These are phyloP conservation scores for Aeschynomene evenia DNA, from an alignment of 306 rosid species.

Conservation along the genomic window DNA sequence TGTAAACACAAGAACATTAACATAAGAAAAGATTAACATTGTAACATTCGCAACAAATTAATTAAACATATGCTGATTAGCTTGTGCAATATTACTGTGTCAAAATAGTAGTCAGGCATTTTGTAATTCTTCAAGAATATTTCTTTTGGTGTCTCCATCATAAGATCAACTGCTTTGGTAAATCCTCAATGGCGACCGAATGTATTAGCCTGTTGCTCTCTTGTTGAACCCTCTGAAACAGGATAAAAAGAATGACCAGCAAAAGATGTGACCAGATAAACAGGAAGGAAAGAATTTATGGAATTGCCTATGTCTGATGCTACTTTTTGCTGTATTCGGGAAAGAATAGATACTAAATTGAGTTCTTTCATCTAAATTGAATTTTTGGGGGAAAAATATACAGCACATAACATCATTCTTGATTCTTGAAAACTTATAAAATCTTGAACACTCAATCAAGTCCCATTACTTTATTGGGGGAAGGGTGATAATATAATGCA, in stretches of 20 bases:
- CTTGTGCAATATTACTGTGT: constrained; percentile 46
- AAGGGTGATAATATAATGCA: no score
- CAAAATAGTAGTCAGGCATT: constrained; percentile 90
- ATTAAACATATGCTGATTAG: constrained; percentile 21
- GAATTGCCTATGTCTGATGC: constrained; percentile 46
- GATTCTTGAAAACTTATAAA: no score
- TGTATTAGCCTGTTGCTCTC: constrained; percentile 59
- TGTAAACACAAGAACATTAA: neutral
- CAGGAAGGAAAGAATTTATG: neutral
- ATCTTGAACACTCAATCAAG: no score
- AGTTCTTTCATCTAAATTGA: no score
- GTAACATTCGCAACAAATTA: constrained; percentile 2
- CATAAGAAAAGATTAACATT: neutral
- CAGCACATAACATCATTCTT: no score
- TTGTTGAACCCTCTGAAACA: constrained; percentile 54
- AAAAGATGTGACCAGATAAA: constrained; percentile 14
- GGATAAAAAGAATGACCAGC: constrained; percentile 32
- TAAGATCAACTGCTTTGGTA: constrained; percentile 57
- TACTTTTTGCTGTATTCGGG: constrained; percentile 44
- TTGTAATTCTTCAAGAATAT: constrained; percentile 88
- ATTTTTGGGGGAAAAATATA: no score
- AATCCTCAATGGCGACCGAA: constrained; percentile 69
- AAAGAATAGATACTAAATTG: neutral
- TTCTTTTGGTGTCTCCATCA: constrained; percentile 81
- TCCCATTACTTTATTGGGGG: no score